Conservation (phyloP, 2,329 filamentous ascomycete genomes). For the Drechmeria coniospora region DNA sequence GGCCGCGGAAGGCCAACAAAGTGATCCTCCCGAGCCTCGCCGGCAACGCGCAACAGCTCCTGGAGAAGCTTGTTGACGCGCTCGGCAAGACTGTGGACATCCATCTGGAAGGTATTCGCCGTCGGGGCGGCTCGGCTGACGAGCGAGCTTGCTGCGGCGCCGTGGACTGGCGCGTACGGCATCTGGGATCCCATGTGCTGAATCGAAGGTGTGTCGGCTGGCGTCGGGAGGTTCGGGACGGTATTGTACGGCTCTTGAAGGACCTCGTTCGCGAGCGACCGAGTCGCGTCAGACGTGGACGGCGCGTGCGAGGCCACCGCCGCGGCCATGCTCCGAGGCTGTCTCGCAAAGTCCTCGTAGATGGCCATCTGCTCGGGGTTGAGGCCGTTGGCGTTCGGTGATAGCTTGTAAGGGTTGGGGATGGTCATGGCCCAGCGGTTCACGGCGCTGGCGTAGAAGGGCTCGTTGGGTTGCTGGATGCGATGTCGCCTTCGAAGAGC, state of each 20-base stretch:
- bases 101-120: constrained; percentile 28
- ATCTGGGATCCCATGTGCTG: constrained; percentile 37
- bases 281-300: constrained; percentile 44
- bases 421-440: constrained; percentile 90
- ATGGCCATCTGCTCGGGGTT: constrained; percentile 89
- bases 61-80: constrained; percentile 41
- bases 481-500: constrained; percentile 65
- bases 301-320: constrained; percentile 39
- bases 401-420: constrained; percentile 81
- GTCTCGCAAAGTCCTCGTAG: constrained; percentile 88
- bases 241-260: constrained; percentile 45
- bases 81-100: constrained; percentile 36
- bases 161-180: constrained; percentile 39
- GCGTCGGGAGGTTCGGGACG: constrained; percentile 41
- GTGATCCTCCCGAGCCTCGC: constrained; percentile 40
- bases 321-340: constrained; percentile 49
- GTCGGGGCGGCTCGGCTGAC: constrained; percentile 39
- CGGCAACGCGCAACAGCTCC: constrained; percentile 39
- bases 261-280: constrained; percentile 47
- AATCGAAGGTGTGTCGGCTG: constrained; percentile 42
- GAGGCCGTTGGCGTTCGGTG: constrained; percentile 51
- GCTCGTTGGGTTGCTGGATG: constrained; percentile 59
- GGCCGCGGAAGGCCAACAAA: constrained; percentile 42
- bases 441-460: constrained; percentile 67
- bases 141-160: constrained; percentile 16